These are phyloP conservation scores for Leishmania arabica DNA, from an alignment of 208 protist species.

Conservation along the genomic window DNA sequence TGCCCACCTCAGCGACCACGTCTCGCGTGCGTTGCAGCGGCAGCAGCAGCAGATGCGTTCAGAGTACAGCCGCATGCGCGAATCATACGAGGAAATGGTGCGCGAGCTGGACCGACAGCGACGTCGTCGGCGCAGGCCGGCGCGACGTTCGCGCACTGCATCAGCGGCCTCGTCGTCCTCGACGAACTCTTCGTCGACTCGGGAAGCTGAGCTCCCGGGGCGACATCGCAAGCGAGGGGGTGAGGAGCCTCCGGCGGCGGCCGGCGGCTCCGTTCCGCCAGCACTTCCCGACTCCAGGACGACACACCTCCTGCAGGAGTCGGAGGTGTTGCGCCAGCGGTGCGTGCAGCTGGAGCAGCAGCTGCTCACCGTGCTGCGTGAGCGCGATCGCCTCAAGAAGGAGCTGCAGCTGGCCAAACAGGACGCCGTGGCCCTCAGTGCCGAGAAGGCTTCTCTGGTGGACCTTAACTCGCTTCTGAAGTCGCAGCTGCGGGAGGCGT, in stretches of 20 bases:
- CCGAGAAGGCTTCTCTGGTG: slow-evolving; percentile 79
- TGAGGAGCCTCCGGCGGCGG: background rate
- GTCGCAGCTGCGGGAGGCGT: slow-evolving; percentile 82
- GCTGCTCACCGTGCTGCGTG: slow-evolving; percentile 54
- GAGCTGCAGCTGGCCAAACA: slow-evolving; percentile 53
- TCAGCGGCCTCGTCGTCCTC: slow-evolving; percentile 24
- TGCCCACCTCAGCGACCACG: slow-evolving; percentile 25
- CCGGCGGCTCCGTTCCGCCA: slow-evolving; percentile 9
- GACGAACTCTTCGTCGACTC: slow-evolving; percentile 1
- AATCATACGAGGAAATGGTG: slow-evolving; percentile 61
- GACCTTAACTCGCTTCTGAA: slow-evolving; percentile 89
- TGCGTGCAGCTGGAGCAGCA: slow-evolving; percentile 80
- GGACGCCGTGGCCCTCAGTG: slow-evolving; percentile 48
- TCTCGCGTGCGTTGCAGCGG: slow-evolving; percentile 27
- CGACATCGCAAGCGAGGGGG: background rate
- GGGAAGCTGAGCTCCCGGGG: background rate
- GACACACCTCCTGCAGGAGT: slow-evolving; percentile 51
- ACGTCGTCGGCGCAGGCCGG: slow-evolving; percentile 14
- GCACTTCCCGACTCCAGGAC: slow-evolving; percentile 24
- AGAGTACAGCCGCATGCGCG: slow-evolving; percentile 49
- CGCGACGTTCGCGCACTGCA: slow-evolving; percentile 1
- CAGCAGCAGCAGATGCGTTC: slow-evolving; percentile 35
- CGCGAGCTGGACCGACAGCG: slow-evolving; percentile 37
- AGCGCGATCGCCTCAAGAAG: slow-evolving; percentile 63
- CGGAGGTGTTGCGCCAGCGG: slow-evolving; percentile 77